Conservation (phyloP, 306 rosid genomes). For the Cercis canadensis region DNA sequence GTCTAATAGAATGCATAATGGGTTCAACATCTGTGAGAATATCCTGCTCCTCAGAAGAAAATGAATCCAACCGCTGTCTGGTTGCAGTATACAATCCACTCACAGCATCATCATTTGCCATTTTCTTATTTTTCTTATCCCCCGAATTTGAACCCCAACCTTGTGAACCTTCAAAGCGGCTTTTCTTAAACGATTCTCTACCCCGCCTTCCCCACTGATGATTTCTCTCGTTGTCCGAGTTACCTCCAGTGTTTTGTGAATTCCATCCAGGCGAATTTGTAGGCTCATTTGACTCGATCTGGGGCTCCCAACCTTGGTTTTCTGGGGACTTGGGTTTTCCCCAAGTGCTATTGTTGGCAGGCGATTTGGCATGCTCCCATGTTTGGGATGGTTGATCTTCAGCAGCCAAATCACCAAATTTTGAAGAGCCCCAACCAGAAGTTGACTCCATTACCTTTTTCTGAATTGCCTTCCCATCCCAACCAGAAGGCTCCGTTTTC, state of each 20-base stretch:
- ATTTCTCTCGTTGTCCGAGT: conserved; percentile 46
- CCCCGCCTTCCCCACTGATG: conserved; percentile 62
- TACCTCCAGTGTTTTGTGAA: conserved; percentile 51
- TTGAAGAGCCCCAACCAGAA: conserved; percentile 32
- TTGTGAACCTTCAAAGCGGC: conserved; percentile 62
- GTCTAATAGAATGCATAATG: conserved; percentile 65
- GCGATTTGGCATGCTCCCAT: conserved; percentile 25
- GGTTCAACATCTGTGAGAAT: conserved; percentile 66
- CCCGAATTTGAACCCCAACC: conserved; percentile 74
- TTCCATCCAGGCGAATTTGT: conserved; percentile 62
- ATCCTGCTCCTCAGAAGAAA: conserved; percentile 80
- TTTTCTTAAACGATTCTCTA: conserved; percentile 60
- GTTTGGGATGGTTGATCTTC: conserved; percentile 26
- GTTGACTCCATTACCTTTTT: conserved; percentile 6
- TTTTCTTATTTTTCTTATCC: conserved; percentile 61
- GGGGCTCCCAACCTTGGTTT: conserved; percentile 40
- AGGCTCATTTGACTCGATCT: conserved; percentile 43
- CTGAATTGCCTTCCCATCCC: conserved; percentile 40
- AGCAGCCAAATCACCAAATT: conserved; percentile 27
- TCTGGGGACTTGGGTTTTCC: conserved; percentile 48
- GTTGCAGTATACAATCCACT: conserved; percentile 48
- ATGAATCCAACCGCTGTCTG: conserved; percentile 66
- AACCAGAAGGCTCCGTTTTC: conserved; percentile 34
- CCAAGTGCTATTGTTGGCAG: conserved; percentile 48
- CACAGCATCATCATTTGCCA: conserved; percentile 32